phyloP scores from a whole-genome alignment of 2,329 filamentous ascomycete species.

The Aulographum hederae region DNA sequence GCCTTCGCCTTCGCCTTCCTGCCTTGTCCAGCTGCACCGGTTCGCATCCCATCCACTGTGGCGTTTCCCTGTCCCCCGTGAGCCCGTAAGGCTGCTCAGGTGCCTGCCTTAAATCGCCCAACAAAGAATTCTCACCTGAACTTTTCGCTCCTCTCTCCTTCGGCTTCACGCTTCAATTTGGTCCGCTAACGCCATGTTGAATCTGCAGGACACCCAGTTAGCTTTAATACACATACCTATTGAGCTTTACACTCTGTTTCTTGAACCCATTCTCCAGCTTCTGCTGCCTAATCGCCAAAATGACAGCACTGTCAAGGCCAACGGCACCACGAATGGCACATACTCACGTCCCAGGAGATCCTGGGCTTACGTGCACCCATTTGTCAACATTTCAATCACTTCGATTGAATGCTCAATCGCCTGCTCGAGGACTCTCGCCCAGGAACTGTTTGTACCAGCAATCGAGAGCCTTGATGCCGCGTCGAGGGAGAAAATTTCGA shows the following conservation, averaged over 20 bases:
- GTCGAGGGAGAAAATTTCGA: slow-evolving; percentile 34
- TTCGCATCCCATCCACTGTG: not conserved
- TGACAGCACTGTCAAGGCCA: slow-evolving; percentile 15
- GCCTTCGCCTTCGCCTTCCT: not conserved
- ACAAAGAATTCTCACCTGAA: no score
- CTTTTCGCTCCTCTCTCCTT: not conserved
- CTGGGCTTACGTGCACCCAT: slow-evolving; percentile 45
- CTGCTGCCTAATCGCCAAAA: slow-evolving; percentile 45
- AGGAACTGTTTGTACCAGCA: slow-evolving; percentile 56
- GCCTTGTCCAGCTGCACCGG: not conserved
- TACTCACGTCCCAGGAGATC: slow-evolving; percentile 15
- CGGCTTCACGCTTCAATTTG: not conserved
- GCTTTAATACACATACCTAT: slow-evolving; percentile 83
- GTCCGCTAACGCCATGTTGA: slow-evolving; percentile 14
- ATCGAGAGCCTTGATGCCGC: slow-evolving; percentile 41
- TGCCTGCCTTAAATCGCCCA: not conserved
- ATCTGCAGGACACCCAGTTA: slow-evolving; percentile 60
- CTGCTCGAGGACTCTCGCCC: slow-evolving; percentile 59
- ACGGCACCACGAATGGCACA: slow-evolving; percentile 10
- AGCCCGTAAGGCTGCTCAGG: not conserved
- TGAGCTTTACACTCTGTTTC: slow-evolving; percentile 54
- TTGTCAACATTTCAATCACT: slow-evolving; percentile 86
- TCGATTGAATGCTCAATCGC: slow-evolving; percentile 86
- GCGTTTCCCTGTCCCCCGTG: not conserved
- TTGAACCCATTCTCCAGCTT: slow-evolving; percentile 75